Evolutionary conservation across 768 basidiomycete species (phyloP).

Genomic region (Boletus rubropictus): DNA sequence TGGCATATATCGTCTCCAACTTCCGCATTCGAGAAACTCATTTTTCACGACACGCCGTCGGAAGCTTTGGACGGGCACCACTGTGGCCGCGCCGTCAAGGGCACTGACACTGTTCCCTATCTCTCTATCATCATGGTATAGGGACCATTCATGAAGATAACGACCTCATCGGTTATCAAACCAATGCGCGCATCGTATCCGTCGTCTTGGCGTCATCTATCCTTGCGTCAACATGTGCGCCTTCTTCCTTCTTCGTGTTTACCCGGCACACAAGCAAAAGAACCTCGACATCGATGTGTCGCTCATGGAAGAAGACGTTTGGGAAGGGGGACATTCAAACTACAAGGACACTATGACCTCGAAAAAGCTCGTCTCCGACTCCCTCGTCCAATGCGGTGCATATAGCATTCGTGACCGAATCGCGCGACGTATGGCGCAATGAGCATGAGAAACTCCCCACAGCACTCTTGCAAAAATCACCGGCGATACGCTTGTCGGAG

Average conservation of each 20-base stretch:
- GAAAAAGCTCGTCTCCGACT: slow-evolving; percentile 50
- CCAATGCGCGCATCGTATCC: slow-evolving; percentile 47
- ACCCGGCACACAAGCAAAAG: slow-evolving; percentile 41
- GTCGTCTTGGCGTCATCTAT: slow-evolving; percentile 42
- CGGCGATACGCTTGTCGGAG: slow-evolving; percentile 24
- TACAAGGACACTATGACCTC: slow-evolving; percentile 57
- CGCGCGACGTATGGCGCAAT: no score
- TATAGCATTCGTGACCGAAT: no score
- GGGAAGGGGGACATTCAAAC: slow-evolving; percentile 34
- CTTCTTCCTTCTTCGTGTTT: slow-evolving; percentile 56
- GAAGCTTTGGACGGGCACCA: slow-evolving; percentile 44
- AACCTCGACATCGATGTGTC: slow-evolving; percentile 32
- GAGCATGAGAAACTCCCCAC: no score
- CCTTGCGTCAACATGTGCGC: slow-evolving; percentile 37
- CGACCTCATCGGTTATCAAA: slow-evolving; percentile 42
- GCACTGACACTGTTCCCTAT: slow-evolving; percentile 44
- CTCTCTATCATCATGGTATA: slow-evolving; percentile 63
- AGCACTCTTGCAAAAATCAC: slow-evolving; percentile 49
- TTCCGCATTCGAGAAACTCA: slow-evolving; percentile 18
- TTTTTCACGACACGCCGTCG: slow-evolving; percentile 34
- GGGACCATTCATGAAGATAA: slow-evolving; percentile 51
- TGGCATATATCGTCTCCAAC: slow-evolving; percentile 25
- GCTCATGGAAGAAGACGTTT: slow-evolving; percentile 44
- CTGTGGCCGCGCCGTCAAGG: slow-evolving; percentile 35
- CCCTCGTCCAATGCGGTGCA: slow-evolving; percentile 40